Conservation (phyloP, 2,329 filamentous ascomycete species). For the Aureobasidium pullulans region DNA sequence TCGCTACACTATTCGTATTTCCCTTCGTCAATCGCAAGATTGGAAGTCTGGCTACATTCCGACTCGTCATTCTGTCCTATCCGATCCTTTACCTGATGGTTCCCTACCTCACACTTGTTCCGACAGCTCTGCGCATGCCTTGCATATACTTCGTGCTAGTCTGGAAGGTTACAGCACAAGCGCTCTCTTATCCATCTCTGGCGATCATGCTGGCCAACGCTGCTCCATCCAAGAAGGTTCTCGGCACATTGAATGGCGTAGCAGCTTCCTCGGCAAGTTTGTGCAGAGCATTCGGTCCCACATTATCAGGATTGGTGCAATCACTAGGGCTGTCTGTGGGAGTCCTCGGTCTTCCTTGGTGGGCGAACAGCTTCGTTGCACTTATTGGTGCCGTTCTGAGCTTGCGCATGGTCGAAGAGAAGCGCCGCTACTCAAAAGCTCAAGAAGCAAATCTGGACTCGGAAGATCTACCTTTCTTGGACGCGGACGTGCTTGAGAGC, state of each 20-base stretch:
- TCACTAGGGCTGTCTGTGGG: conserved; percentile 69
- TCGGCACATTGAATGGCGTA: conserved; percentile 88
- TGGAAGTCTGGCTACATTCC: conserved; percentile 74
- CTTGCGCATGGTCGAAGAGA: conserved; percentile 53
- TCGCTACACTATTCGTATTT: conserved; percentile 78
- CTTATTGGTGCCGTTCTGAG: conserved; percentile 67
- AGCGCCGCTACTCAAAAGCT: conserved; percentile 17
- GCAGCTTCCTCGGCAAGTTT: conserved; percentile 87
- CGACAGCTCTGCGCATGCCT: conserved; percentile 60
- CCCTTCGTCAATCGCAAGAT: conserved; percentile 67
- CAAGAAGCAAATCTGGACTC: conserved; percentile 3
- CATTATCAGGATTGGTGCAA: conserved; percentile 78
- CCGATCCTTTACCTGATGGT: conserved; percentile 80
- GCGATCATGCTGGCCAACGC: conserved; percentile 85
- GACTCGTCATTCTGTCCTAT: conserved; percentile 72
- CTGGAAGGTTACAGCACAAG: conserved; percentile 89
- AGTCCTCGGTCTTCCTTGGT: conserved; percentile 88
- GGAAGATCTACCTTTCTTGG: conserved; percentile 4
- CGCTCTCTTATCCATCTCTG: conserved; percentile 84
- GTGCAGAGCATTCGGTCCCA: conserved; percentile 80
- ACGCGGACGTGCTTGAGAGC: background rate
- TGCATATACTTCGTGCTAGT: conserved; percentile 72
- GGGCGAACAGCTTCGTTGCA: conserved; percentile 74
- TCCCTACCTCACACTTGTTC: conserved; percentile 82
- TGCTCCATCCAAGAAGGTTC: conserved; percentile 71